Percentiles rank a stretch among this genome's conserved stretches.
These are phyloP conservation scores for Priceomyces haplophilus DNA, from an alignment of 805 yeast species.

Conservation along the genomic window DNA sequence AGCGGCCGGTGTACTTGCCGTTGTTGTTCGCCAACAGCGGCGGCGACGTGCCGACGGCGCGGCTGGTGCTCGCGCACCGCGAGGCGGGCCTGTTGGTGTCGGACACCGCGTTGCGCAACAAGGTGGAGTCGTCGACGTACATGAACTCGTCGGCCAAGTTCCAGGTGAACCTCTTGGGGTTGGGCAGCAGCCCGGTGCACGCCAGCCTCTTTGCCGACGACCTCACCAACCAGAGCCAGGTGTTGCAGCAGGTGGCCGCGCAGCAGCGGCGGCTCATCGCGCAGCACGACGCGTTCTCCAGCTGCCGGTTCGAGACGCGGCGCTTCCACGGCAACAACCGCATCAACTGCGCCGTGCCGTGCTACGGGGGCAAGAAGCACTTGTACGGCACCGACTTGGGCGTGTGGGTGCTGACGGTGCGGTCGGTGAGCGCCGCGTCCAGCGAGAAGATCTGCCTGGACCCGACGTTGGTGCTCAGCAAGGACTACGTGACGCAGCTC, in stretches of 20 bases:
- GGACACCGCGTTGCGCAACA: constrained; percentile 30
- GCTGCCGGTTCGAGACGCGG: constrained; percentile 69
- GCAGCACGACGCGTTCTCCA: constrained; percentile 74
- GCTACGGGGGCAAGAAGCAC: constrained; percentile 89
- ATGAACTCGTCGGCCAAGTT: constrained; percentile 33
- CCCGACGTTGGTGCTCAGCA: constrained; percentile 73
- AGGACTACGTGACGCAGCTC: constrained; percentile 77
- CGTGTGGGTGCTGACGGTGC: constrained; percentile 74
- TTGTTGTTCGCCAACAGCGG: constrained; percentile 69
- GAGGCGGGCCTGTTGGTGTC: constrained; percentile 35
- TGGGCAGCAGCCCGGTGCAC: constrained; percentile 55
- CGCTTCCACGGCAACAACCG: constrained; percentile 72
- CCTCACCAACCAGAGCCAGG: constrained; percentile 65
- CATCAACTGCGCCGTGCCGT: constrained; percentile 88
- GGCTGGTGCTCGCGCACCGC: constrained; percentile 37
- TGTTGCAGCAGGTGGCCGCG: constrained; percentile 72
- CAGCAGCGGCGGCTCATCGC: constrained; percentile 75
- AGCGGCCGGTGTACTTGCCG: constrained; percentile 82
- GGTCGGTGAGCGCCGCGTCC: constrained; percentile 49
- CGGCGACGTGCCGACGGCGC: constrained; percentile 70
- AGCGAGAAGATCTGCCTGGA: constrained; percentile 55
- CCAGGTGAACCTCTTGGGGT: constrained; percentile 50
- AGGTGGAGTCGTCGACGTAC: constrained; percentile 25
- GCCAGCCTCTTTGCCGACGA: constrained; percentile 52
- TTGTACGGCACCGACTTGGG: constrained; percentile 92